Conservation (phyloP, 805 yeast species). For the Pichia kluyveri region DNA sequence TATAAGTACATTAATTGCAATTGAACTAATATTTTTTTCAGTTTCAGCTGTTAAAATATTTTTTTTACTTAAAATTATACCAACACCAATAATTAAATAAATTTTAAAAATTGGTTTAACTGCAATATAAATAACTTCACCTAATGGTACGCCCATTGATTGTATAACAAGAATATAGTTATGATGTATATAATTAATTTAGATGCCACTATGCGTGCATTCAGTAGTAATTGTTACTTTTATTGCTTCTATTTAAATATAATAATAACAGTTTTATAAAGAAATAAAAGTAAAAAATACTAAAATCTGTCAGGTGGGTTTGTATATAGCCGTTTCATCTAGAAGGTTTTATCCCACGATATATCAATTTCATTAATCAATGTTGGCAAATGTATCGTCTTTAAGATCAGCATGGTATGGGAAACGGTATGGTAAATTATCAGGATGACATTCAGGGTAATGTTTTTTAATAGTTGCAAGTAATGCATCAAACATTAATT, state of each 20-base stretch:
- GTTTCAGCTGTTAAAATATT: slow-evolving; percentile 60
- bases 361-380: neutral
- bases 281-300: too few relatives aligned
- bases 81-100: slow-evolving; percentile 60
- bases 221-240: too few relatives aligned
- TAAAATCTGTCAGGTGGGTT: too few relatives aligned
- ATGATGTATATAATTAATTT: too few relatives aligned
- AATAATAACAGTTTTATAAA: too few relatives aligned
- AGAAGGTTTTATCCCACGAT: too few relatives aligned
- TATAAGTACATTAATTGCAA: slow-evolving; percentile 57
- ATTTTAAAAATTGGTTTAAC: slow-evolving; percentile 81
- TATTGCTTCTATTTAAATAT: too few relatives aligned
- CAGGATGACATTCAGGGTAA: slow-evolving; percentile 26
- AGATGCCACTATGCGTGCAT: too few relatives aligned
- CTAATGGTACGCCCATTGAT: slow-evolving; percentile 27
- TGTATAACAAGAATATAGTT: too few relatives aligned
- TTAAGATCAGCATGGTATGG: slow-evolving; percentile 15
- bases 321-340: too few relatives aligned
- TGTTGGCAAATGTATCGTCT: slow-evolving; percentile 1
- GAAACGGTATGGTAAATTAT: slow-evolving; percentile 11
- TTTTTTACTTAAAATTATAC: slow-evolving; percentile 51
- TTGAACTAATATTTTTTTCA: slow-evolving; percentile 58
- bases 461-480: slow-evolving; percentile 20
- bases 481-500: slow-evolving; percentile 28
- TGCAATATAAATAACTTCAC: slow-evolving; percentile 65